Percentiles rank a stretch among this genome's conserved stretches.
These are phyloP conservation scores for Alternaria sp. DNA, from an alignment of 2,329 filamentous ascomycete genomes.

Conservation along the genomic window DNA sequence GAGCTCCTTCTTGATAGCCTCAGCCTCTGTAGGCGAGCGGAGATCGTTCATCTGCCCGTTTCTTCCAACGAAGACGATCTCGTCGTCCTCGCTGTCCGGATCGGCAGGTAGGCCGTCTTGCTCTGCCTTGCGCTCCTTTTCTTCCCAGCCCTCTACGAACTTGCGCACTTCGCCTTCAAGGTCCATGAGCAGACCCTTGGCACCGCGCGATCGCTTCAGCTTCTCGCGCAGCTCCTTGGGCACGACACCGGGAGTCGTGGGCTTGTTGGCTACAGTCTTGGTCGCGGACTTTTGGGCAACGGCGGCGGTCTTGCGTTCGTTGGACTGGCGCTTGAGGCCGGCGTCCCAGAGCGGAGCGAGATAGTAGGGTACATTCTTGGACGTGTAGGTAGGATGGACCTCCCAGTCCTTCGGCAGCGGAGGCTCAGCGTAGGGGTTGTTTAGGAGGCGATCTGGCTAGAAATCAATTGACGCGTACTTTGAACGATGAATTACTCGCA, in stretches of 20 bases:
- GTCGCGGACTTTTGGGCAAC: slow-evolving; percentile 43
- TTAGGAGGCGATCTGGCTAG: slow-evolving; percentile 75
- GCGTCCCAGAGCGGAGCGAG: slow-evolving; percentile 86
- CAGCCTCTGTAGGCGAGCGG: slow-evolving; percentile 56
- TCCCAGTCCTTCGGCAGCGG: slow-evolving; percentile 84
- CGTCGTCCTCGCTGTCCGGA: slow-evolving; percentile 72
- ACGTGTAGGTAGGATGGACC: slow-evolving; percentile 79
- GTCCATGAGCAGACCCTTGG: slow-evolving; percentile 79
- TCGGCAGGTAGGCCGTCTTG: slow-evolving; percentile 53
- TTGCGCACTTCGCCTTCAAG: slow-evolving; percentile 83
- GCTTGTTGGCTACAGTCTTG: slow-evolving; percentile 48
- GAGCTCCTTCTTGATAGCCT: slow-evolving; percentile 65
- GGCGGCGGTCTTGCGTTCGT: slow-evolving; percentile 51
- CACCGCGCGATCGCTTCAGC: slow-evolving; percentile 79
- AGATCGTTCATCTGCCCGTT: slow-evolving; percentile 69
- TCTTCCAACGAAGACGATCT: slow-evolving; percentile 87
- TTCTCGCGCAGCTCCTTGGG: slow-evolving; percentile 81
- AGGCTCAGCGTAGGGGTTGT: slow-evolving; percentile 84
- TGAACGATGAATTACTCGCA: background rate
- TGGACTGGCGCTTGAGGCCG: slow-evolving; percentile 52
- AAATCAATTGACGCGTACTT: slow-evolving; percentile 8
- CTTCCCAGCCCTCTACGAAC: slow-evolving; percentile 72
- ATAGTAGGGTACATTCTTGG: slow-evolving; percentile 84
- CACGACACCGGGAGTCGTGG: slow-evolving; percentile 61
- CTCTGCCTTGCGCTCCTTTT: slow-evolving; percentile 58